Base-by-base conservation (phyloP, 2,329 filamentous ascomycete species). In the Colletotrichum sp. region DNA sequence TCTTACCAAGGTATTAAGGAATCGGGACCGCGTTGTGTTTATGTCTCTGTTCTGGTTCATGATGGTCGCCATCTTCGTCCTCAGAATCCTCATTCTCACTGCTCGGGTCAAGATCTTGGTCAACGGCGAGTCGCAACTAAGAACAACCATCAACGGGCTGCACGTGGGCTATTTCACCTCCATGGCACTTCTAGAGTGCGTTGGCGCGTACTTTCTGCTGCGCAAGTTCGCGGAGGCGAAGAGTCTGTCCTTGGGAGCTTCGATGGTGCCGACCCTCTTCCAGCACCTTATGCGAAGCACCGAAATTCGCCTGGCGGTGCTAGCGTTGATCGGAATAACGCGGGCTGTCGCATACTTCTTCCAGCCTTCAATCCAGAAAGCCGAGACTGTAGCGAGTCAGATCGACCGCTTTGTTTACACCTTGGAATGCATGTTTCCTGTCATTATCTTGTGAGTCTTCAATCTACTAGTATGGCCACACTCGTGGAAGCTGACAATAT, bases 1-100 rank as follows among this genome's bases (percentile, higher is more conserved):
- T 74, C 83, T 91, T 1, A 86, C 84, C 15, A 86, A 88, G 36
- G 85, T 90, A 18, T 83, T 91, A 2, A 86, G 86, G 72, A 85
- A 87, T 65, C 79, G 78, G 16, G 80, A 80, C 39, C 81, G 82
- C 72, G 81, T 86, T 3, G 83, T 89, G 8, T 91, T 91, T 72
- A 85, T 88, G 44, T 81, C 82, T 4, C 86, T 92, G 9, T 90
- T 92, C 78, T 92, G 91, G 76, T 88, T 88, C 5, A 90, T 93
- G 78, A 84, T 93, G 49, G 83, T 88, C 2, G 83, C 90, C 15
- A 90, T 92, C 39, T 81, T 83, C 3, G 82, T 88, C 1, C 86
- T 92, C 15, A 28, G 55, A 59, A 24, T 59, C 13, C 26, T 24
- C 8, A 59, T 59, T 28, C 55, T 59, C 13, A 28, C 16, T 24